Evolutionary conservation across 495 filamentous ascomycete genomes (phyloP).

Genomic region (Trichoderma erinaceum): DNA sequence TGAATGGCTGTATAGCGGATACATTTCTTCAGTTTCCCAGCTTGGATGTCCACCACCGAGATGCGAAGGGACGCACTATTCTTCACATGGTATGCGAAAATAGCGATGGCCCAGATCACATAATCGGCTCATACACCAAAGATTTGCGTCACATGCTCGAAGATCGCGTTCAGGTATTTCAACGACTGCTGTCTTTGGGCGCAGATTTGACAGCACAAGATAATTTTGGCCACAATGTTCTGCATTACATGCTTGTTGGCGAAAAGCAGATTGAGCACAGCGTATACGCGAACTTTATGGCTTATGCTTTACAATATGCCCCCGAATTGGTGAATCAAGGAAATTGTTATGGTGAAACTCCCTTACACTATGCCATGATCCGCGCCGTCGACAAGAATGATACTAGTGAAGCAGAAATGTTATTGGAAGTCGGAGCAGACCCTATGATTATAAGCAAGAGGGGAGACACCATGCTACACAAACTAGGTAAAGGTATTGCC

Average conservation of each 20-base stretch:
- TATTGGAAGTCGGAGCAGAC: background rate
- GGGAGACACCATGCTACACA: background rate
- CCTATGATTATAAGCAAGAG: background rate
- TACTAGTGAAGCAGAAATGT: background rate
- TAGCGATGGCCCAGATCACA: background rate
- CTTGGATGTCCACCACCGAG: background rate
- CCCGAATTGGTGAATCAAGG: background rate
- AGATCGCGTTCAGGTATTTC: background rate
- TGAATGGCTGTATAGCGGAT: conserved; percentile 22
- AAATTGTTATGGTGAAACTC: background rate
- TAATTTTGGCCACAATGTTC: background rate
- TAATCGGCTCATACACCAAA: background rate
- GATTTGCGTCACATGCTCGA: too few relatives aligned
- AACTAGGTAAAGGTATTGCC: background rate
- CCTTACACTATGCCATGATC: background rate
- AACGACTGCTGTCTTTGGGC: background rate
- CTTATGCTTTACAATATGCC: background rate
- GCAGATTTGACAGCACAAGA: background rate
- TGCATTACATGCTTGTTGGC: background rate
- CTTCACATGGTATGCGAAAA: background rate
- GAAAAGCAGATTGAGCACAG: background rate
- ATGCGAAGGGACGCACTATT: background rate
- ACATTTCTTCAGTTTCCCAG: conserved; percentile 19
- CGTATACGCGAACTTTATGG: background rate
- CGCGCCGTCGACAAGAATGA: background rate